phyloP scores from a whole-genome alignment of 2,329 filamentous ascomycete species.

The Neophaeococcomyces aloes region DNA sequence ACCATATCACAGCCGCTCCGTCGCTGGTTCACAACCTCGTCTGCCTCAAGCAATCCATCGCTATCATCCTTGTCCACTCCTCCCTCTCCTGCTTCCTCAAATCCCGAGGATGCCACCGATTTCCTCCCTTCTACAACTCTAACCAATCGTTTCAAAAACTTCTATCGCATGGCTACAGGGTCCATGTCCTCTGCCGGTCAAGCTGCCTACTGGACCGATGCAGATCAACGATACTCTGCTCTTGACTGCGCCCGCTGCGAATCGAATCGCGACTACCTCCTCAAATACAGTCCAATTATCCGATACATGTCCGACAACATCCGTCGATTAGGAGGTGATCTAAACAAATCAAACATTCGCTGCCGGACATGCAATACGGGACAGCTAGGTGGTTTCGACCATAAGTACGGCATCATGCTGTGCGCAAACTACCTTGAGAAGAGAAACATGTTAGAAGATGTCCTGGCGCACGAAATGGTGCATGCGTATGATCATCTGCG shows the following conservation, averaged over 20 bases:
- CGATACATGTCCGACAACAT: conserved; percentile 80
- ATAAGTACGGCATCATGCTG: conserved; percentile 75
- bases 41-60: not conserved
- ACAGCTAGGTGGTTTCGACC: conserved; percentile 73
- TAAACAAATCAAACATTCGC: conserved; percentile 64
- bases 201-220: conserved; percentile 66
- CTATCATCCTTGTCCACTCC: not conserved
- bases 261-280: conserved; percentile 68
- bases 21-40: conserved; percentile 10
- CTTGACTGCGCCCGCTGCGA: conserved; percentile 74
- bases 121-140: conserved; percentile 30
- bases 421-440: conserved; percentile 86
- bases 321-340: conserved; percentile 61
- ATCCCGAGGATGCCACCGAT: conserved; percentile 11
- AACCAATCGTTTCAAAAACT: conserved; percentile 60
- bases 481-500: conserved; percentile 89
- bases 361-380: conserved; percentile 68
- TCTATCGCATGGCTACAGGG: conserved; percentile 72
- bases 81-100: conserved; percentile 6
- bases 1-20: not conserved
- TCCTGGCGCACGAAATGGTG: conserved; percentile 92
- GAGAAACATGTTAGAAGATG: conserved; percentile 78
- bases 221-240: conserved; percentile 64
- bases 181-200: conserved; percentile 57
- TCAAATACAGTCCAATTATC: conserved; percentile 74